These are phyloP conservation scores for Atractiella rhizophila DNA, from an alignment of 768 basidiomycete genomes.

Conservation along the genomic window DNA sequence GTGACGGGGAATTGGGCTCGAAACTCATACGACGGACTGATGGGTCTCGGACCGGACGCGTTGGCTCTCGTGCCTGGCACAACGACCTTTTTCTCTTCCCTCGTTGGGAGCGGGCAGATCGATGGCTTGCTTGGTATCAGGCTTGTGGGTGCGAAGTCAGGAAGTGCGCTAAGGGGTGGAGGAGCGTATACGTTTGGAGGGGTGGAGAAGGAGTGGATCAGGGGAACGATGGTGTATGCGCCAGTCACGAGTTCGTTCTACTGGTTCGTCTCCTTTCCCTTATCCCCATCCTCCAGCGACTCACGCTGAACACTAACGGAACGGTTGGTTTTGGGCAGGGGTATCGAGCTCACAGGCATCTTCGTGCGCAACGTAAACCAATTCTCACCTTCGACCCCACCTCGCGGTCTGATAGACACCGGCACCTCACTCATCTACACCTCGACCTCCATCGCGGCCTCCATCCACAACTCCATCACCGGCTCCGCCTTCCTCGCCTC, in stretches of 20 bases:
- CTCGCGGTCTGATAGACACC: neutral
- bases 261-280: neutral
- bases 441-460: neutral
- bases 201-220: neutral
- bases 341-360: conserved; percentile 2
- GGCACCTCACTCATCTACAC: conserved; percentile 6
- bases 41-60: conserved; percentile 6
- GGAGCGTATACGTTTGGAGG: conserved; percentile 5
- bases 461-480: conserved; percentile 3
- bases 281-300: neutral
- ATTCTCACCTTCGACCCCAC: neutral
- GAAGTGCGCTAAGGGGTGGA: neutral
- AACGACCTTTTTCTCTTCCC: conserved; percentile 2
- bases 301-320: neutral
- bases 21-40: conserved; percentile 2
- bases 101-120: conserved; percentile 2
- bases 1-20: neutral
- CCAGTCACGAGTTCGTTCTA: conserved; percentile 4
- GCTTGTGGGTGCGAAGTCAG: neutral
- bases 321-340: neutral
- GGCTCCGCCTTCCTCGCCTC: neutral
- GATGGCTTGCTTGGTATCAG: neutral
- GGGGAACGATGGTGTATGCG: neutral
- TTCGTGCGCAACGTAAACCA: neutral
- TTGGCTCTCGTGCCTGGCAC: conserved; percentile 1